Conservation (phyloP, 2,329 filamentous ascomycete species). For the Ophiocordyceps unilateralis region DNA sequence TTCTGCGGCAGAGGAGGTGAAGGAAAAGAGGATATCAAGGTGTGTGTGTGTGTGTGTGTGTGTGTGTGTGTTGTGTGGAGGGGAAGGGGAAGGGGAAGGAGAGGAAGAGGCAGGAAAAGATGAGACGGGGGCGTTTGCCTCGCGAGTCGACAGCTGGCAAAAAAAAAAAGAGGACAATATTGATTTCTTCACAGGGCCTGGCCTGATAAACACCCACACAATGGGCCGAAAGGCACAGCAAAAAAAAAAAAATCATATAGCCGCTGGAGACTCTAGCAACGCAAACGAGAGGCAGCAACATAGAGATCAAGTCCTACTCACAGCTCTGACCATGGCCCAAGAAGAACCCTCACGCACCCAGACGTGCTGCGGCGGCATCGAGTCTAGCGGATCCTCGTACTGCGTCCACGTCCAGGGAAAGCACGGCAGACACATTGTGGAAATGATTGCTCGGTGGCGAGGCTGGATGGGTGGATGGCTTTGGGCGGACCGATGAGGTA, state of each 20-base stretch:
- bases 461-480: no score
- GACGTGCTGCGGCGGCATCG: constrained; percentile 20
- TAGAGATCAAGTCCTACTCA: constrained; percentile 11
- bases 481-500: no score
- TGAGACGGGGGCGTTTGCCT: background rate
- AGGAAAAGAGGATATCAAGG: background rate
- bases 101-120: background rate
- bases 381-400: constrained; percentile 21
- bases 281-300: no score
- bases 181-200: no score
- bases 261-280: background rate
- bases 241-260: no score
- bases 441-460: no score
- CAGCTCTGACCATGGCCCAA: constrained; percentile 21
- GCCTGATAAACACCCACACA: no score
- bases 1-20: background rate
- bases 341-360: constrained; percentile 21
- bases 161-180: no score
- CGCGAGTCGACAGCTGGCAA: background rate
- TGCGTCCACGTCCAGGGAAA: constrained; percentile 33
- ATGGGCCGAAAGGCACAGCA: no score
- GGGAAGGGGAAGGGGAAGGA: background rate
- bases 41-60: no score
- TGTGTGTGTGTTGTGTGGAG: no score
- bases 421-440: constrained; percentile 35